Percentiles rank a stretch among this genome's conserved stretches.
phyloP scores from a whole-genome alignment of 1,284 basidiomycete species.

The Ustilago trichophora region DNA sequence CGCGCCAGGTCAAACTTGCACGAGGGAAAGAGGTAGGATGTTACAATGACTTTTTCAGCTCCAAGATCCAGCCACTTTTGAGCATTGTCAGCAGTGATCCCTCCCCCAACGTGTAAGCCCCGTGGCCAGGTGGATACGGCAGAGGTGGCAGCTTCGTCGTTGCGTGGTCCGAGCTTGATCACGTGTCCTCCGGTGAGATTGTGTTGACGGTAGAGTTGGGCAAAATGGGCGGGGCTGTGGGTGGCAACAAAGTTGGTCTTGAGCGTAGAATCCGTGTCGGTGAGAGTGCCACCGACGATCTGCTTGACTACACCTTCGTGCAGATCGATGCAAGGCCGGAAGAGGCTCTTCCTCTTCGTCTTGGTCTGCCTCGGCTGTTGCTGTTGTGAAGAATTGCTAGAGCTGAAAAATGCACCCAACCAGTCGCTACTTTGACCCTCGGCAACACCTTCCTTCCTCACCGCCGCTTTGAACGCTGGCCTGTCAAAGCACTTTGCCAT shows the following conservation, averaged over 20 bases:
- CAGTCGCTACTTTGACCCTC: conserved; percentile 21
- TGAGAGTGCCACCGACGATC: conserved; percentile 92
- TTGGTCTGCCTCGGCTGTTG: not conserved
- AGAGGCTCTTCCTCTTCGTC: conserved; percentile 68
- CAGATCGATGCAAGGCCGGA: conserved; percentile 96
- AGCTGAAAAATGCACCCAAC: conserved; percentile 13
- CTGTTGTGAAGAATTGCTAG: too few relatives aligned
- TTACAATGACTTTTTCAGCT: conserved; percentile 96
- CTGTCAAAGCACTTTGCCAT: conserved; percentile 13
- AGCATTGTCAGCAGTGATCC: conserved; percentile 85
- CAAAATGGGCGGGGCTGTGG: conserved; percentile 82
- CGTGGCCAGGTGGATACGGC: conserved; percentile 84
- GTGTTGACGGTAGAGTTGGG: conserved; percentile 78
- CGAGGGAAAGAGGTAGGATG: conserved; percentile 89
- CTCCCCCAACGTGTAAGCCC: conserved; percentile 90
- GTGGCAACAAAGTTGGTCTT: conserved; percentile 92
- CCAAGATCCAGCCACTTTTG: conserved; percentile 84
- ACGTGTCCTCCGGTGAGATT: conserved; percentile 87
- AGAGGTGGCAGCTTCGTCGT: conserved; percentile 84
- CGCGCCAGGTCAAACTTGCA: conserved; percentile 80
- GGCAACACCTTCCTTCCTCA: conserved; percentile 16
- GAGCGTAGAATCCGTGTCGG: conserved; percentile 70
- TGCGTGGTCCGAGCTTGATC: conserved; percentile 89
- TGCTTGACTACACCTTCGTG: conserved; percentile 85
- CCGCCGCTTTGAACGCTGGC: conserved; percentile 23